Percentiles rank a stretch among this genome's conserved stretches.
phyloP scores from a whole-genome alignment of 2,329 filamentous ascomycete species.

The Diaporthe longicolla region DNA sequence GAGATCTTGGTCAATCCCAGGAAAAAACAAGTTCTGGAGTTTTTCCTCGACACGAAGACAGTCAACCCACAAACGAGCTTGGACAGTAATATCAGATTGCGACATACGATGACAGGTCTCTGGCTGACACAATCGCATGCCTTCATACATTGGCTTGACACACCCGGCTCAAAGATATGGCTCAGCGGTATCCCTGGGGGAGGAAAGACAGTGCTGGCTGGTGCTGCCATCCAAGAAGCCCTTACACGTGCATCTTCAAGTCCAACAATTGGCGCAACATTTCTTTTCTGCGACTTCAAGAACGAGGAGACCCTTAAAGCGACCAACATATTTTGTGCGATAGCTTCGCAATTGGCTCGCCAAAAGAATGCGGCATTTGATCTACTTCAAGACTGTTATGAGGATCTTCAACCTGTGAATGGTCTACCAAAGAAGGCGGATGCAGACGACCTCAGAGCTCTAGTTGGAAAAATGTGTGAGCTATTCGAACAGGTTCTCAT shows the following conservation, averaged over 20 bases:
- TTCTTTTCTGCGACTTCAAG: slow-evolving; percentile 10
- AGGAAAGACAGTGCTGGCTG: slow-evolving; percentile 49
- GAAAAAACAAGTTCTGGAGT: neutral
- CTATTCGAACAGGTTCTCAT: neutral
- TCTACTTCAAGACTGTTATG: neutral
- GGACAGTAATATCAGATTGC: slow-evolving; percentile 40
- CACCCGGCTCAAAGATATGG: slow-evolving; percentile 45
- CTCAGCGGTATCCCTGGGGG: slow-evolving; percentile 49
- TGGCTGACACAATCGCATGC: slow-evolving; percentile 43
- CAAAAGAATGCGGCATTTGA: neutral
- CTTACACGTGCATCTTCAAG: neutral
- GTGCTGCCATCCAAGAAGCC: slow-evolving; percentile 45
- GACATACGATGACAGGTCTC: slow-evolving; percentile 46
- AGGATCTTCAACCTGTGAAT: neutral
- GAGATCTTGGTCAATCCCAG: neutral
- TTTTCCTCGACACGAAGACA: slow-evolving; percentile 15
- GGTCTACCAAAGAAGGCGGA: neutral
- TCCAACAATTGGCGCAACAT: neutral
- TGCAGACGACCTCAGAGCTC: neutral
- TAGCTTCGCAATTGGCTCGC: neutral
- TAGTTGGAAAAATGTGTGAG: neutral
- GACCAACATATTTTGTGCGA: neutral
- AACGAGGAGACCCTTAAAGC: neutral
- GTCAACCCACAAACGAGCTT: slow-evolving; percentile 45
- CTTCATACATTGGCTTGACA: slow-evolving; percentile 46